Conservation (phyloP, 2,329 filamentous ascomycete species). For the Clathrospora elynae region DNA sequence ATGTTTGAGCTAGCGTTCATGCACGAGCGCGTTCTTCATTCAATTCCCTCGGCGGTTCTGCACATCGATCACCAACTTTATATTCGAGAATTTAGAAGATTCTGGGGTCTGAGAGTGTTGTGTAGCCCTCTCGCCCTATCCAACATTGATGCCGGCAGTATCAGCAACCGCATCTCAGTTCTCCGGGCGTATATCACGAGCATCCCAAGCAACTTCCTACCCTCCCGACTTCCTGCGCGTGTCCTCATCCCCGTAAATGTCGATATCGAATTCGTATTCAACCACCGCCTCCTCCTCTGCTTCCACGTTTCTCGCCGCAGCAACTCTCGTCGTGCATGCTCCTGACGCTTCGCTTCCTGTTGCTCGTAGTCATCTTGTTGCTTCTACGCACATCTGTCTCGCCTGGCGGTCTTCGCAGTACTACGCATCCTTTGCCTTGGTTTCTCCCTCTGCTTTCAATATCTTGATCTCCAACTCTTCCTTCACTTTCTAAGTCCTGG, state of each 20-base stretch:
- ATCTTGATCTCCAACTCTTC: too few species aligned
- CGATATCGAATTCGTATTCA: constrained; percentile 3
- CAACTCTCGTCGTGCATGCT: neutral
- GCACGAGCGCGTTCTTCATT: neutral
- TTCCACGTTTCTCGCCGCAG: neutral
- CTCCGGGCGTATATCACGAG: too few species aligned
- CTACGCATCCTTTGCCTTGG: neutral
- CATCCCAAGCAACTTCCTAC: neutral
- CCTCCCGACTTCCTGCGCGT: neutral
- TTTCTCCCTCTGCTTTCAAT: neutral
- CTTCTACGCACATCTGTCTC: constrained; percentile 1
- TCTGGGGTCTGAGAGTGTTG: too few species aligned
- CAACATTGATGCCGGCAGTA: too few species aligned
- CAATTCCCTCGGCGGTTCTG: too few species aligned
- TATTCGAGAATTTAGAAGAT: neutral
- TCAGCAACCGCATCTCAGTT: too few species aligned
- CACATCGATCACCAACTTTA: too few species aligned
- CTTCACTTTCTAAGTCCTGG: neutral
- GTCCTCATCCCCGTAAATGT: constrained; percentile 1
- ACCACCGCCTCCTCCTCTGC: neutral
- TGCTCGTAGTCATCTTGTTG: neutral
- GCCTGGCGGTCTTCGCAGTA: neutral
- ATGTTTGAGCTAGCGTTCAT: constrained; percentile 1
- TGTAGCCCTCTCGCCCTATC: too few species aligned
- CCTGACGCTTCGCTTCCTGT: neutral